Evolutionary conservation across 1,284 basidiomycete species (phyloP).

Genomic region (Leccinum pachyderme): DNA sequence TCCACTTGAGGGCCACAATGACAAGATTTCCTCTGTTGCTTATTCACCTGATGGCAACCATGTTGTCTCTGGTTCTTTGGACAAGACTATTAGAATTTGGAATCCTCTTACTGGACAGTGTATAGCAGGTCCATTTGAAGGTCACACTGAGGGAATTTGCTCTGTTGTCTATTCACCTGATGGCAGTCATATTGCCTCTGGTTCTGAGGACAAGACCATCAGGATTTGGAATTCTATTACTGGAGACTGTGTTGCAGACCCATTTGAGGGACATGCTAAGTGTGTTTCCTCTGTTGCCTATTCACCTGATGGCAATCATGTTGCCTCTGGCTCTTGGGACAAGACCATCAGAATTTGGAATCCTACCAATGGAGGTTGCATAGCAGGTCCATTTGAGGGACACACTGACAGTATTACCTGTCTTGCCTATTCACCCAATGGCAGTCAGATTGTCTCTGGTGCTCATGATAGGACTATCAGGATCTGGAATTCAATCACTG

Average conservation of each 20-base stretch:
- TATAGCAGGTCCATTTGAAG: neutral
- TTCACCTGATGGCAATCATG: neutral
- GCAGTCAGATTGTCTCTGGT: neutral
- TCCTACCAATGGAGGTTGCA: neutral
- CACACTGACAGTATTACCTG: neutral
- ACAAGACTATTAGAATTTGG: neutral
- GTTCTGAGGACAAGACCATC: neutral
- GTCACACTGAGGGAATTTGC: neutral
- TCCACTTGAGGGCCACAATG: neutral
- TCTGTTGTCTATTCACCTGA: neutral
- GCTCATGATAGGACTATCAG: neutral
- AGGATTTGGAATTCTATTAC: neutral
- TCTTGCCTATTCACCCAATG: neutral
- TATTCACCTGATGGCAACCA: neutral
- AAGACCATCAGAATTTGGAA: neutral
- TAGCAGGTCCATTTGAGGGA: neutral
- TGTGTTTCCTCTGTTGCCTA: neutral
- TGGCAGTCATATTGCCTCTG: neutral
- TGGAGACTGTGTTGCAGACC: neutral
- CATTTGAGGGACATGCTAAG: neutral
- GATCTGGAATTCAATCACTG: neutral
- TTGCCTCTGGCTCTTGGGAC: neutral
- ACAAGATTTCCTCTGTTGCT: neutral
- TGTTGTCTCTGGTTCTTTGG: neutral
- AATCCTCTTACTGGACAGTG: neutral